phyloP scores from a whole-genome alignment of 2,329 filamentous ascomycete genomes.

The Cordyceps cicadae region DNA sequence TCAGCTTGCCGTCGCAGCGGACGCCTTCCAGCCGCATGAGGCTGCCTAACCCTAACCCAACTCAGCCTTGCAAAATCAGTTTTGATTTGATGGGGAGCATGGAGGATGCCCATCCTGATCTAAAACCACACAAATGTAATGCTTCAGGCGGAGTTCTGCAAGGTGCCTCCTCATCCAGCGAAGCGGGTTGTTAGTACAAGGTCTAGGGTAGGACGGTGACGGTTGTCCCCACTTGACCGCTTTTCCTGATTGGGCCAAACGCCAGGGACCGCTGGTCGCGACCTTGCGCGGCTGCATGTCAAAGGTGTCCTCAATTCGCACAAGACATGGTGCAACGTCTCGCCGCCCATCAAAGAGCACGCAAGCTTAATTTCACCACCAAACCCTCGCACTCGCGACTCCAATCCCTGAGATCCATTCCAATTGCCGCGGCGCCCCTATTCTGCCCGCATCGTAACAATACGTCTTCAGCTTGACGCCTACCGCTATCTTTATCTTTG shows the following conservation, averaged over 20 bases:
- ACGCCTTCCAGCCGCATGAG: neutral
- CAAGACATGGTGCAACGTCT: too few species aligned
- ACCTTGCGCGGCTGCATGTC: neutral
- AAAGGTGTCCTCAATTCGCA: constrained; percentile 3
- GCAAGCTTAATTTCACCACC: neutral
- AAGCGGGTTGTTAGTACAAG: neutral
- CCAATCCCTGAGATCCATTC: neutral
- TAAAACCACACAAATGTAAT: too few species aligned
- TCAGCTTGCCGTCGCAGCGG: neutral
- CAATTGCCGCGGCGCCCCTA: neutral
- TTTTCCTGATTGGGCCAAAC: neutral
- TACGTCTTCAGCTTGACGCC: neutral
- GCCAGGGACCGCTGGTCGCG: neutral
- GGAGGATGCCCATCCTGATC: neutral
- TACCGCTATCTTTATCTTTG: neutral
- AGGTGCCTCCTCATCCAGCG: too few species aligned
- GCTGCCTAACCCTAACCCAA: neutral
- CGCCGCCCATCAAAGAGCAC: neutral
- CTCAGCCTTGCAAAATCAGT: neutral
- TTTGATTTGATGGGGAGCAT: neutral
- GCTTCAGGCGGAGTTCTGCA: too few species aligned
- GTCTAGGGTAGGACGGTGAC: neutral
- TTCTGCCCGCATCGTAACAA: neutral
- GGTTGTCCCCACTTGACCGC: neutral
- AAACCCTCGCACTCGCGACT: neutral